These are phyloP conservation scores for Penicillium nordicum DNA, from an alignment of 2,329 filamentous ascomycete genomes.

Conservation along the genomic window DNA sequence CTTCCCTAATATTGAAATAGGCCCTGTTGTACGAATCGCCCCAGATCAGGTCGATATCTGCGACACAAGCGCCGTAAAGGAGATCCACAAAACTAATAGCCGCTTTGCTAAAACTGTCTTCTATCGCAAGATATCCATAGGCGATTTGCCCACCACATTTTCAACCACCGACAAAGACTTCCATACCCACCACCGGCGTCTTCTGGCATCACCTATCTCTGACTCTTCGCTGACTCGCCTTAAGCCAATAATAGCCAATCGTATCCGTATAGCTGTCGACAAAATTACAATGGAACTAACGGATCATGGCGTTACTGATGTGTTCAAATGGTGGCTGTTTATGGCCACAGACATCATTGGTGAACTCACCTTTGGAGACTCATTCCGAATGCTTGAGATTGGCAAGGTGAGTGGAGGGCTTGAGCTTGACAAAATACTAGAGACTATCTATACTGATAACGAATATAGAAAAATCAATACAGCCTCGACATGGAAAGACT, in stretches of 20 bases:
- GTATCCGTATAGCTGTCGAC: conserved; percentile 41
- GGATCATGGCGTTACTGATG: conserved; percentile 39
- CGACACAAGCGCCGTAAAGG: conserved; percentile 33
- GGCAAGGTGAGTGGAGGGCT: conserved; percentile 40
- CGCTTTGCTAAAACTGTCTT: conserved; percentile 35
- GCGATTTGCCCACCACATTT: conserved; percentile 38
- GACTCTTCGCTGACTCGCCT: conserved; percentile 25
- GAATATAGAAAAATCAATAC: conserved; percentile 43
- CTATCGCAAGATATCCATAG: conserved; percentile 26
- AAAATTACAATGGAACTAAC: conserved; percentile 48
- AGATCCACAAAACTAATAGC: conserved; percentile 35
- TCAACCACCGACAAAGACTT: conserved; percentile 39
- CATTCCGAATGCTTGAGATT: conserved; percentile 51
- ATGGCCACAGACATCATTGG: conserved; percentile 55
- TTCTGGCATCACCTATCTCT: conserved; percentile 38
- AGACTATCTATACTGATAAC: background rate
- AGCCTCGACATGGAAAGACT: conserved; percentile 36
- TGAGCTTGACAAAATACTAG: background rate
- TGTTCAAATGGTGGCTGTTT: conserved; percentile 55
- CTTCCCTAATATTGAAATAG: conserved; percentile 9
- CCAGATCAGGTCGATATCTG: conserved; percentile 37
- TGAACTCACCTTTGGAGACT: conserved; percentile 55
- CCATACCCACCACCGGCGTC: conserved; percentile 42
- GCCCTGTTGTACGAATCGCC: conserved; percentile 32
- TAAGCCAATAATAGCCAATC: conserved; percentile 42